These are phyloP conservation scores for Keqinozyma sinolaborantium DNA, from an alignment of 1,139 yeast genomes.

Conservation along the genomic window DNA sequence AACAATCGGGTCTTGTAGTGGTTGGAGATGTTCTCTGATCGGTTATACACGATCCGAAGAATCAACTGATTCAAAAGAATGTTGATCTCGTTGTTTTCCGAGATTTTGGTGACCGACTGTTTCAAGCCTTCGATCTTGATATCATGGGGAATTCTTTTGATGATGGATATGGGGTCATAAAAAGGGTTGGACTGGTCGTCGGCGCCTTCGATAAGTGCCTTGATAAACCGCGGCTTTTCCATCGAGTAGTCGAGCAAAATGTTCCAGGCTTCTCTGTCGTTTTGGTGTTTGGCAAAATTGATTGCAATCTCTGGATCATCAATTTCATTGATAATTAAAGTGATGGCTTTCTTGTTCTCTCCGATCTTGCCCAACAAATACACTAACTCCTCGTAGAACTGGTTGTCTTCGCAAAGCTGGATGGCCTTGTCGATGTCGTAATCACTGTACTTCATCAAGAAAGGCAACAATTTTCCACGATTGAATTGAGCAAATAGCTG, in stretches of 20 bases:
- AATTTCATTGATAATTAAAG: conserved; percentile 69
- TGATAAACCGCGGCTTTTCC: conserved; percentile 69
- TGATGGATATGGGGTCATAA: conserved; percentile 67
- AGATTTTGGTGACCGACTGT: conserved; percentile 57
- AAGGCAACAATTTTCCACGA: conserved; percentile 49
- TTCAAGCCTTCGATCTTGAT: conserved; percentile 66
- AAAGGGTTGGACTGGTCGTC: conserved; percentile 48
- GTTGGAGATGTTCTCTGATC: conserved; percentile 46
- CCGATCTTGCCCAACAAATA: conserved; percentile 83
- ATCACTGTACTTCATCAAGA: conserved; percentile 39
- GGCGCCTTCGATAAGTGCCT: conserved; percentile 67
- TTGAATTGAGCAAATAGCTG: conserved; percentile 62
- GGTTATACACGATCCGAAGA: conserved; percentile 57
- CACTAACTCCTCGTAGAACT: conserved; percentile 66
- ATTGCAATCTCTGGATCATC: conserved; percentile 82
- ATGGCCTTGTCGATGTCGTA: conserved; percentile 74
- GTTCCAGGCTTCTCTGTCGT: conserved; percentile 78
- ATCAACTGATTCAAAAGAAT: conserved; percentile 56
- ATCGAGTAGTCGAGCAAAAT: conserved; percentile 69
- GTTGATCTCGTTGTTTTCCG: conserved; percentile 62
- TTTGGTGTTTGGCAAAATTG: conserved; percentile 69
- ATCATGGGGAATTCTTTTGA: conserved; percentile 60
- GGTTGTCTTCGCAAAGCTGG: conserved; percentile 52
- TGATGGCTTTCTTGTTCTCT: conserved; percentile 70
- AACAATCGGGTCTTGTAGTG: conserved; percentile 32